Conservation (phyloP, 2,329 filamentous ascomycete genomes). For the Exophiala phaeomuriformis region DNA sequence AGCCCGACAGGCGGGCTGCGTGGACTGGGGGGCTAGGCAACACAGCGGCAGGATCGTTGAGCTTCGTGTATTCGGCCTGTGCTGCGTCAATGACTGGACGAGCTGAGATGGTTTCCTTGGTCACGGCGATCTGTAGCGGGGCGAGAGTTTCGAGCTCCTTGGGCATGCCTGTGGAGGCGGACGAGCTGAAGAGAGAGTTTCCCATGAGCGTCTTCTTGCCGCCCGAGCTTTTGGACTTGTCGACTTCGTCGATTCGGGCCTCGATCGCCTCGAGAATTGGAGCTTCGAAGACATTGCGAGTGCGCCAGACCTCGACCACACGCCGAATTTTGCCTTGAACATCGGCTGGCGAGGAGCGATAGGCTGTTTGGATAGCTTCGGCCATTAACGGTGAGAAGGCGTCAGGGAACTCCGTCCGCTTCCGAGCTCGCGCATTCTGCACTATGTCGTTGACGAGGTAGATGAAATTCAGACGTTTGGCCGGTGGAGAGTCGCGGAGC, state of each 20-base stretch:
- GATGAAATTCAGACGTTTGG: conserved; percentile 80
- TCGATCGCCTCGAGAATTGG: conserved; percentile 78
- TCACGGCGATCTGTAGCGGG: conserved; percentile 63
- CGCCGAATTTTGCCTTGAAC: conserved; percentile 80
- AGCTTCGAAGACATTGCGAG: conserved; percentile 73
- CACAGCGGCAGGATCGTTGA: conserved; percentile 62
- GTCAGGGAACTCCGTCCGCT: conserved; percentile 84
- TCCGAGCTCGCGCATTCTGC: conserved; percentile 88
- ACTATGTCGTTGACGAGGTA: conserved; percentile 97
- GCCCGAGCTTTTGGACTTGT: conserved; percentile 43
- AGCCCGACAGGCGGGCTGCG: conserved; percentile 76
- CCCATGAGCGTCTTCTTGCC: conserved; percentile 52
- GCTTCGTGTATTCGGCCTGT: conserved; percentile 74
- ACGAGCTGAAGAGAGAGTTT: conserved; percentile 63
- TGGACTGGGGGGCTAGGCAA: conserved; percentile 81
- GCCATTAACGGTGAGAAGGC: conserved; percentile 88
- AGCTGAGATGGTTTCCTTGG: conserved; percentile 63
- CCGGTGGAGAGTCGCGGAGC: conserved; percentile 75
- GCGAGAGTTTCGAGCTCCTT: conserved; percentile 70
- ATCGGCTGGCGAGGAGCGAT: conserved; percentile 79
- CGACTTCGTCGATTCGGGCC: conserved; percentile 62
- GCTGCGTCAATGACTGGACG: conserved; percentile 63
- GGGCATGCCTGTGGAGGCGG: conserved; percentile 52
- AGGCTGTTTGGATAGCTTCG: conserved; percentile 82
- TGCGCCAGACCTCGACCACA: conserved; percentile 90